Evolutionary conservation across 495 filamentous ascomycete genomes (phyloP).

Genomic region (Hypoxylon fuscum): DNA sequence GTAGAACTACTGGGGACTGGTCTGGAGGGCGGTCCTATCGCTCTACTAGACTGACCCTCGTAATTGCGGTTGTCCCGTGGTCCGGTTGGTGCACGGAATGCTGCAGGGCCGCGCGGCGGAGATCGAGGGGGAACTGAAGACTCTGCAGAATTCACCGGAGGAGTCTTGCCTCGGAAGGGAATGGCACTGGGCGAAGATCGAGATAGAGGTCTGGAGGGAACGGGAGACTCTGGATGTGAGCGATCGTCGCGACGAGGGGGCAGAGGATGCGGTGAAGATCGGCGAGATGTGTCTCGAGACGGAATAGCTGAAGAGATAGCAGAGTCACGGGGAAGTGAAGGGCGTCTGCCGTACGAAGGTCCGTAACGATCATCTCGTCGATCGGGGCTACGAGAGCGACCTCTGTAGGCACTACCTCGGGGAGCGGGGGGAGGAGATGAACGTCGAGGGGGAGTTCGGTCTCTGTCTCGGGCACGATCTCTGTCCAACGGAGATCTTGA

Average conservation of each 20-base stretch:
- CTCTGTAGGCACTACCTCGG: slow-evolving; percentile 51
- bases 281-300: slow-evolving; percentile 53
- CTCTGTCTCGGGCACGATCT: slow-evolving; percentile 52
- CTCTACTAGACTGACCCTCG: slow-evolving; percentile 42
- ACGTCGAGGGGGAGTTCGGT: slow-evolving; percentile 50
- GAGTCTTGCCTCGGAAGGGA: slow-evolving; percentile 42
- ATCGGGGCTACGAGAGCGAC: slow-evolving; percentile 54
- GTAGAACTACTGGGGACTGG: slow-evolving; percentile 42
- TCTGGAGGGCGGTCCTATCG: slow-evolving; percentile 45
- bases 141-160: slow-evolving; percentile 38
- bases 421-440: slow-evolving; percentile 44
- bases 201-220: slow-evolving; percentile 44
- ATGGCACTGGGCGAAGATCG: slow-evolving; percentile 37
- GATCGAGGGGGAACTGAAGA: slow-evolving; percentile 43
- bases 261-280: slow-evolving; percentile 54
- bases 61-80: slow-evolving; percentile 52
- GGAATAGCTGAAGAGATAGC: slow-evolving; percentile 53
- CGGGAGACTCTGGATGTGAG: slow-evolving; percentile 51
- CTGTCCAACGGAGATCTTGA: slow-evolving; percentile 59
- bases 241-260: slow-evolving; percentile 54
- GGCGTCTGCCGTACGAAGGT: slow-evolving; percentile 49
- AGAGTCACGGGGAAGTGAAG: slow-evolving; percentile 53
- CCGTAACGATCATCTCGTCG: slow-evolving; percentile 56
- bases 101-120: slow-evolving; percentile 58
- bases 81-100: slow-evolving; percentile 56